phyloP scores from a whole-genome alignment of 345 rosid genomes.

The Populus pruinosa region DNA sequence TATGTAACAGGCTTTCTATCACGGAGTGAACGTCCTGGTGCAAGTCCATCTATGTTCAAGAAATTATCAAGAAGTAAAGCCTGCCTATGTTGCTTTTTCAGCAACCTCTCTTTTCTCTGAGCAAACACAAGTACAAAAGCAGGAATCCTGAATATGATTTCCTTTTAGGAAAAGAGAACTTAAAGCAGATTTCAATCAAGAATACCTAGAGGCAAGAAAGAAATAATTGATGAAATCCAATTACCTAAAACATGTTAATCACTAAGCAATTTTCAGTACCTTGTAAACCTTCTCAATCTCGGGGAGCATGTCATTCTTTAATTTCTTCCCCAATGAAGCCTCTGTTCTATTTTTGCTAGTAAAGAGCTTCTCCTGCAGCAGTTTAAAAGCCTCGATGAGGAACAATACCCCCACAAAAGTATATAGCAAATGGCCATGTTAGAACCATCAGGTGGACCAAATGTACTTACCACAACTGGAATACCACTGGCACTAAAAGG shows the following conservation, averaged over 20 bases:
- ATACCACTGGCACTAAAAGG: background rate
- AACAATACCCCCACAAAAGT: background rate
- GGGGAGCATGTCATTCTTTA: constrained; percentile 88
- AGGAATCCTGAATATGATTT: background rate
- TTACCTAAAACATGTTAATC: background rate
- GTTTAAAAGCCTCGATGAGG: background rate
- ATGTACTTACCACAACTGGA: background rate
- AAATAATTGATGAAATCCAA: background rate
- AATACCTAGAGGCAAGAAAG: background rate
- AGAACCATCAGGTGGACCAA: background rate
- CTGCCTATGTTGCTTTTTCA: constrained; percentile 93
- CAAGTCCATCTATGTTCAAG: constrained; percentile 64
- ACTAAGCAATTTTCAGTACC: constrained; percentile 42
- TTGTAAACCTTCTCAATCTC: constrained; percentile 95
- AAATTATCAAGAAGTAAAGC: constrained; percentile 81
- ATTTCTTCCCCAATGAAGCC: constrained; percentile 81
- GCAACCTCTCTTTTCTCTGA: constrained; percentile 78
- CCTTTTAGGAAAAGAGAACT: constrained; percentile 9
- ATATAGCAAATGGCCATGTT: background rate
- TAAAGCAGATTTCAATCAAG: constrained; percentile 1
- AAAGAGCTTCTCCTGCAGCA: constrained; percentile 81
- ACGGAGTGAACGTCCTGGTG: constrained; percentile 82
- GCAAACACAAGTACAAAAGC: constrained; percentile 2
- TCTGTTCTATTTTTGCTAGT: constrained; percentile 86
- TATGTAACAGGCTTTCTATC: constrained; percentile 93